These are phyloP conservation scores for Cryphonectria naterciae DNA, from an alignment of 2,329 filamentous ascomycete species.

Conservation along the genomic window DNA sequence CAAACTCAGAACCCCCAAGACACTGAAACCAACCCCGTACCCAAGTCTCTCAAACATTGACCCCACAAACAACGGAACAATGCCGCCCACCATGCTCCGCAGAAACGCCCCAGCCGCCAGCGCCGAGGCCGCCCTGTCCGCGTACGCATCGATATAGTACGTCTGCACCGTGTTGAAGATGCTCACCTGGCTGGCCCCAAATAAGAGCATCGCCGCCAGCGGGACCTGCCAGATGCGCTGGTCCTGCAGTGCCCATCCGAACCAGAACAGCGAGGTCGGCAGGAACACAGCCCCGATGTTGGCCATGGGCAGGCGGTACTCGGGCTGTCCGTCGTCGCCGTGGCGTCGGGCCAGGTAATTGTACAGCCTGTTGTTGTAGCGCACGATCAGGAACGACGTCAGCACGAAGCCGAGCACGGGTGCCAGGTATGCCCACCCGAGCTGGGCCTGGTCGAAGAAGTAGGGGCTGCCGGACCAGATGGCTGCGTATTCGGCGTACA, in stretches of 20 bases:
- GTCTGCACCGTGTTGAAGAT: constrained; percentile 9
- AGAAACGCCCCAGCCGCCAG: not conserved
- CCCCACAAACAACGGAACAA: not conserved
- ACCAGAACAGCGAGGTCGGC: not conserved
- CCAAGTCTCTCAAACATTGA: not conserved
- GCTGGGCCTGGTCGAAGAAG: not conserved
- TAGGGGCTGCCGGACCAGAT: not conserved
- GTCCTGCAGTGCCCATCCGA: not conserved
- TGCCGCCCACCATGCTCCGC: not conserved
- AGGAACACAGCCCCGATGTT: not conserved
- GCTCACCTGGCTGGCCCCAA: constrained; percentile 4
- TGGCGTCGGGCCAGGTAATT: not conserved
- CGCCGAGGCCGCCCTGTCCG: not conserved
- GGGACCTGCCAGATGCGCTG: not conserved
- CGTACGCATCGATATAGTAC: not conserved
- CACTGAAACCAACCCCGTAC: not conserved
- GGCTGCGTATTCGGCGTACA: not conserved
- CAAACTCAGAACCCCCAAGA: not conserved
- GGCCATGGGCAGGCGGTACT: constrained; percentile 2
- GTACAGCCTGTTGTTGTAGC: constrained; percentile 2
- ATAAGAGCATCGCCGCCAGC: not conserved
- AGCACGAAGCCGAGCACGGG: not conserved
- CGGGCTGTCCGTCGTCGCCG: not conserved
- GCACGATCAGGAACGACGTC: not conserved
- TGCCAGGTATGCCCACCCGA: not conserved